Evolutionary conservation across 208 protist species (phyloP).

Genomic region (Trypanosoma conorhini): DNA sequence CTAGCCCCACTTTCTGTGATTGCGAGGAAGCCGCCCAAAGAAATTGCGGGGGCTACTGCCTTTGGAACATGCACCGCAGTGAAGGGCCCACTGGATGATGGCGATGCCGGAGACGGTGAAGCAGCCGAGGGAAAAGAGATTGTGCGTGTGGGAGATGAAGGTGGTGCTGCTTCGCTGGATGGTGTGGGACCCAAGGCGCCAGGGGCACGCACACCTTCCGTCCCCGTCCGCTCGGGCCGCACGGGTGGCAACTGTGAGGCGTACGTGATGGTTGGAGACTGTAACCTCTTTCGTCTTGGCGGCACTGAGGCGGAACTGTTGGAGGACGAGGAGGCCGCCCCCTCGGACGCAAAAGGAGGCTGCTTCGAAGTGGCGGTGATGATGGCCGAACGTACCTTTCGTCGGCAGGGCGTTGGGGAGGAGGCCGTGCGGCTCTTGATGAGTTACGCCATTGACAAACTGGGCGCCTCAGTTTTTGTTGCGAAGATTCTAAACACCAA

Average conservation of each 20-base stretch:
- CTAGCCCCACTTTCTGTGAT: conserved; percentile 36
- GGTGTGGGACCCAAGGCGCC: background rate
- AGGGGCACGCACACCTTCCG: background rate
- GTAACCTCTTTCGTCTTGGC: conserved; percentile 84
- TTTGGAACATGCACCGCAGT: background rate
- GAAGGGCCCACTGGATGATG: background rate
- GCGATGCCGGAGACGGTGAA: background rate
- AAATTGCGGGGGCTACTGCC: background rate
- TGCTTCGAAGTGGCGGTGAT: conserved; percentile 91
- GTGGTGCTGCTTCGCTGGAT: background rate
- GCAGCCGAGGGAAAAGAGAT: background rate
- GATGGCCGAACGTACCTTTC: conserved; percentile 72
- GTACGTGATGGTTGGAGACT: conserved; percentile 83
- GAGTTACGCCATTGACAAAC: conserved; percentile 75
- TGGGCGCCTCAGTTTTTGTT: conserved; percentile 69
- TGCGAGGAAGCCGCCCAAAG: background rate
- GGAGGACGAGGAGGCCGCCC: conserved; percentile 7
- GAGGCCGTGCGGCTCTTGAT: conserved; percentile 82
- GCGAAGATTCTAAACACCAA: conserved; percentile 91
- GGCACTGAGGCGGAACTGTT: conserved; percentile 30
- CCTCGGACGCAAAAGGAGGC: background rate
- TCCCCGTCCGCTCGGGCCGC: background rate
- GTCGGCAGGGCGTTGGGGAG: conserved; percentile 73
- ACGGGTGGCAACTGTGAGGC: background rate
- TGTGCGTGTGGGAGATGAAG: background rate